A percentile compares a stretch with the other conserved stretches of the same genome.
These are phyloP conservation scores for Aspergillus sp. DNA, from an alignment of 2,329 filamentous ascomycete genomes.

Conservation along the genomic window DNA sequence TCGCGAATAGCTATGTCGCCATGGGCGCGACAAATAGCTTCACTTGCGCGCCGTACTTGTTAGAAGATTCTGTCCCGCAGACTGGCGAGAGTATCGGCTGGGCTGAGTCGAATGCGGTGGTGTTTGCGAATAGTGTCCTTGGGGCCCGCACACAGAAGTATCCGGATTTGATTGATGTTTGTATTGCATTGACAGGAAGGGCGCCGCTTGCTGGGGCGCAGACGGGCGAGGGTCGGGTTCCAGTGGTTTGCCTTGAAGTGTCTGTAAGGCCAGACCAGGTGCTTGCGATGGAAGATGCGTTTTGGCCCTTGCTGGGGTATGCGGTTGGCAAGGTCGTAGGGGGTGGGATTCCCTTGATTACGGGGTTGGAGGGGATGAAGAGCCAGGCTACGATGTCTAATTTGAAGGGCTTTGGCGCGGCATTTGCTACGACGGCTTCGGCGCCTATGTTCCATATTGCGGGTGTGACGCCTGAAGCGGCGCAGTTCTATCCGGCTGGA, in stretches of 20 bases:
- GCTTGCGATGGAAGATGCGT: conserved; percentile 30
- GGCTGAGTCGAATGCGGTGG: conserved; percentile 49
- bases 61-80: no score
- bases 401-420: conserved; percentile 47
- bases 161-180: conserved; percentile 47
- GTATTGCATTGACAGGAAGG: conserved; percentile 44
- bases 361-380: conserved; percentile 29
- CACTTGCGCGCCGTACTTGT: no score
- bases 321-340: conserved; percentile 31
- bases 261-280: background rate
- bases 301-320: conserved; percentile 45
- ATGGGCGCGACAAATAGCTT: conserved; percentile 37
- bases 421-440: conserved; percentile 44
- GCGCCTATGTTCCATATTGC: conserved; percentile 49
- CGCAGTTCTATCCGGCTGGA: background rate
- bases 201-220: conserved; percentile 32
- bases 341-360: conserved; percentile 36
- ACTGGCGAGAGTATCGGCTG: conserved; percentile 39
- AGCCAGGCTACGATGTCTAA: conserved; percentile 26
- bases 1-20: conserved; percentile 39
- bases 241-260: background rate
- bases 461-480: conserved; percentile 42
- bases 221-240: conserved; percentile 19
- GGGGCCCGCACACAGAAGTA: conserved; percentile 48
- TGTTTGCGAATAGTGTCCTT: conserved; percentile 49